Evolutionary conservation across 1,139 yeast genomes (phyloP).

Genomic region (Yamadazyma sp.): DNA sequence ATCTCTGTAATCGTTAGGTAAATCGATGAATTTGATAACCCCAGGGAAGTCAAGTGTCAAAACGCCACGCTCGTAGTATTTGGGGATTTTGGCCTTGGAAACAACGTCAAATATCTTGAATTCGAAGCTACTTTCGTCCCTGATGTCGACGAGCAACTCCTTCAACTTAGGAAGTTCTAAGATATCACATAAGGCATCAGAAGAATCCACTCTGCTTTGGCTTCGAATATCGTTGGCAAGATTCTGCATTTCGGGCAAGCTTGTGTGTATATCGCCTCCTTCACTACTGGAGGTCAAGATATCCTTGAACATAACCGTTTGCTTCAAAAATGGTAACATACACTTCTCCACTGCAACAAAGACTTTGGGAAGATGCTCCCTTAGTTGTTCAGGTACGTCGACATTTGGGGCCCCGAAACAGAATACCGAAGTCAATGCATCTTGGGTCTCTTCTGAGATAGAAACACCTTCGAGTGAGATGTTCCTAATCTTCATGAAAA

Average conservation of each 20-base stretch:
- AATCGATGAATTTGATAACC: conserved; percentile 35
- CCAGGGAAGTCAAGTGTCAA: conserved; percentile 39
- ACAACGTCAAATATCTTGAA: conserved; percentile 24
- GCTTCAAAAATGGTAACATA: conserved; percentile 37
- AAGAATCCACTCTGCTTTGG: conserved; percentile 20
- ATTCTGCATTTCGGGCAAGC: conserved; percentile 18
- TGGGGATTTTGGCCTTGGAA: conserved; percentile 28
- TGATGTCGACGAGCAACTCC: conserved; percentile 9
- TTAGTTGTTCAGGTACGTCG: background rate
- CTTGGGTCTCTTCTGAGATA: background rate
- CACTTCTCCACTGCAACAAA: conserved; percentile 31
- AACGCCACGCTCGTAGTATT: conserved; percentile 23
- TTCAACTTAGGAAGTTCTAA: conserved; percentile 13
- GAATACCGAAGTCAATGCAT: conserved; percentile 1
- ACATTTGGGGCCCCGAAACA: conserved; percentile 1
- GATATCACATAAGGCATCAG: conserved; percentile 15
- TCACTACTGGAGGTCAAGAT: conserved; percentile 26
- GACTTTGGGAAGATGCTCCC: conserved; percentile 14
- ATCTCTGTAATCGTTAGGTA: conserved; percentile 36
- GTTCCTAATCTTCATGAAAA: conserved; percentile 1
- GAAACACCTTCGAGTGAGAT: background rate
- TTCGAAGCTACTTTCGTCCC: conserved; percentile 22
- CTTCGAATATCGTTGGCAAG: conserved; percentile 19
- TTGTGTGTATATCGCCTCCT: conserved; percentile 27
- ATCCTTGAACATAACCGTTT: conserved; percentile 35